Evolutionary conservation across 768 basidiomycete genomes (phyloP).

Genomic region (Russula vinacea): DNA sequence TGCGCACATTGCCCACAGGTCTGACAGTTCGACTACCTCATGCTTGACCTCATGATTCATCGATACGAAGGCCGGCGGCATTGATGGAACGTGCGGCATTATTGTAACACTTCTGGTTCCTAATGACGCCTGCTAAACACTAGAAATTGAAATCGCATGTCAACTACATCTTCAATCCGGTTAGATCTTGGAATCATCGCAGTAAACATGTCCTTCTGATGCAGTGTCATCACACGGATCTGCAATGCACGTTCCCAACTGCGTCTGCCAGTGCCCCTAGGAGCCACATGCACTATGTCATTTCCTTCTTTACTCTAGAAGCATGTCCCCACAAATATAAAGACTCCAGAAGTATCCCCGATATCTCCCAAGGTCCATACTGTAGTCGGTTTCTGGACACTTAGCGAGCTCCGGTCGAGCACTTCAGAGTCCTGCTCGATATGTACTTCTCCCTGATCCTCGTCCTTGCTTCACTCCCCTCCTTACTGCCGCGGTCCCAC

Average conservation of each 20-base stretch:
- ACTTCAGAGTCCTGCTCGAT: not conserved
- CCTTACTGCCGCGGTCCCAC: constrained; percentile 5
- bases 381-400: not conserved
- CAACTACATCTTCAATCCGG: not conserved
- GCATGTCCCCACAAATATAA: not conserved
- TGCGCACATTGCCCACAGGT: too few species aligned
- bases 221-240: not conserved
- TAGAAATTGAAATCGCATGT: not conserved
- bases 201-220: not conserved
- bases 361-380: not conserved
- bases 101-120: too few species aligned
- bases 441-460: constrained; percentile 10
- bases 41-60: too few species aligned
- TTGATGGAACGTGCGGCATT: too few species aligned
- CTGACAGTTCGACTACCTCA: too few species aligned
- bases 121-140: not conserved
- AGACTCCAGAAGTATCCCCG: too few species aligned
- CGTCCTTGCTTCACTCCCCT: constrained; percentile 13
- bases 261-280: too few species aligned
- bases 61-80: too few species aligned
- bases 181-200: not conserved
- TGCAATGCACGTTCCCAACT: too few species aligned
- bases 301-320: not conserved
- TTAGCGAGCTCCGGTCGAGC: not conserved
- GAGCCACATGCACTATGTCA: not conserved